Base-by-base conservation (phyloP, 148 eudicot genomes). In the Diospyros kaki region DNA sequence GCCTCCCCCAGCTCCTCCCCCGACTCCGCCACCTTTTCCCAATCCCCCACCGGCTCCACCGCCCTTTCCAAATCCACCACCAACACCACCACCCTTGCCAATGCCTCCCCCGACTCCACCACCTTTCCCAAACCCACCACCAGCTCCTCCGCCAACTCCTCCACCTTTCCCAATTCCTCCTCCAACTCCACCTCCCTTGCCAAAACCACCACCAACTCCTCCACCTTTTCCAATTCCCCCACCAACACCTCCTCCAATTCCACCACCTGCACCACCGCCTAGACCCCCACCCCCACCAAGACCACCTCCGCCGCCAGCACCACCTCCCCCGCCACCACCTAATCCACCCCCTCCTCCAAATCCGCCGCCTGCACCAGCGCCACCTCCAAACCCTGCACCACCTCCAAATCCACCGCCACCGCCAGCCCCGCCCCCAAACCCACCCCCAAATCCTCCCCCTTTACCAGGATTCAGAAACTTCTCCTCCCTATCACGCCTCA, bases 221-320 rank as follows among this genome's bases (percentile, higher is more conserved):
- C 9, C 15, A 11, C 73, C 83, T 6, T 56, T 17, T 2, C 76
- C 80, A 28, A 62, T 69, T 10, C 73, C 73, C 0, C 58, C 53
- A 1, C 83, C 80, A 18, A 14, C 69, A 39, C 79, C 79, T 17
- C 6, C 40, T 2, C 82, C 82, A 17, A 42, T 7, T 2, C 83
- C 79, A 14, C 52, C 69, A 2, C 79, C 74, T 18, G 17, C 52
- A 4, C 81, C 81, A 6, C 72, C 73, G 17, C 80, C 80, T 15
- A 1, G 55, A 8, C 67, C 64, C 18, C 40, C 56, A 8, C 80
- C 80, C 3, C 53, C 61, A 1, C 79, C 79, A 2, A 73, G 28
- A 28, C 28, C 28, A 28, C 28, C 28, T 28, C 28, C 28, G 28
- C 28, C 28, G 28, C 28, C 28, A 28, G 28, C 28, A 18, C 75